Evolutionary conservation across 2,329 filamentous ascomycete species (phyloP), one percentile per base, ranked within the genome.

Genomic region (Penicillium freii): DNA sequence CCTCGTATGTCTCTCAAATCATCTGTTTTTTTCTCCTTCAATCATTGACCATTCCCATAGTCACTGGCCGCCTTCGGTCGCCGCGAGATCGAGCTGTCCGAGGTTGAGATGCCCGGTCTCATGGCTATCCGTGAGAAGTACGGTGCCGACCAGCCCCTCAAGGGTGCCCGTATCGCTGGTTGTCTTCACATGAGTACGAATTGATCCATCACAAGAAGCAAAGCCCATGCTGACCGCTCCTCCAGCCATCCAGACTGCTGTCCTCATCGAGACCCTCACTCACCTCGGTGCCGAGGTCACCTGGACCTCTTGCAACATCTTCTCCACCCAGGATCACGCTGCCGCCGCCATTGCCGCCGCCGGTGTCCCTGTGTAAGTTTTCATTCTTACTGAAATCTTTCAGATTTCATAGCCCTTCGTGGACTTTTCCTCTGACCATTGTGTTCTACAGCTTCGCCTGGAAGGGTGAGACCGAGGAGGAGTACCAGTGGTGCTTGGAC

Each of bases 221-320:
- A 45, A 42, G 5, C 39, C 17, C 4, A 10, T 45, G 42, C 59
- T 68, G 52, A 64, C 56, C 46, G 25, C 5, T 59, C 25, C 34
- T 53, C 10, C 48, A 87, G 84, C 94, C 78, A 97, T 99, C 82
- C 94, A 99, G 85, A 99, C 94, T 66, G 94, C 94, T 71, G 94
- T 99, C 75, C 88, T 99, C 73, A 99, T 99, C 80, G 94, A 99
- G 88, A 99, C 94, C 67, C 88, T 99, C 76, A 90, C 85, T 73
- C 83, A 88, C 69, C 91, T 99, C 73, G 94, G 94, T 82, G 94
- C 94, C 73, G 94, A 97, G 86, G 90, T 97, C 72, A 99, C 94
- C 76, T 97, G 94, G 94, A 90, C 93, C 62, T 94, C 90, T 71
- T 99, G 94, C 89, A 97, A 99, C 87, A 97, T 99, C 81, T 99